Evolutionary conservation across 768 basidiomycete genomes (phyloP).

Genomic region (Lactifluus volemus): DNA sequence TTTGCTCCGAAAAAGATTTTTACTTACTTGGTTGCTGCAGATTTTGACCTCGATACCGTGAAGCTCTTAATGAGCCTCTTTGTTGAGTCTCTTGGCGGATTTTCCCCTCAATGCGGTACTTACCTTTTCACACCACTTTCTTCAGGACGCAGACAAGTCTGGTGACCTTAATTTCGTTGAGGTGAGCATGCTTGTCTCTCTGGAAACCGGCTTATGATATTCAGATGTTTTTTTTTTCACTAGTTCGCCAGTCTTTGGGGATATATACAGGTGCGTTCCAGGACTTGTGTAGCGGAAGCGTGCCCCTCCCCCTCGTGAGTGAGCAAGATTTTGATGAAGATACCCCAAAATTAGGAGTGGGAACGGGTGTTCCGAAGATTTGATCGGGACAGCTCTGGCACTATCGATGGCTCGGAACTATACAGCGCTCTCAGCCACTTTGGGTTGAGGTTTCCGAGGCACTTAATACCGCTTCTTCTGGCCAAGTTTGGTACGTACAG

Average conservation of each 20-base stretch:
- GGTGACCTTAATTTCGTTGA: conserved; percentile 77
- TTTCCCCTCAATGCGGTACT: no score
- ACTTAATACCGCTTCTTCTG: conserved; percentile 55
- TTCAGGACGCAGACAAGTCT: conserved; percentile 58
- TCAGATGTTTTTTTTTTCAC: background rate
- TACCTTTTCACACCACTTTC: background rate
- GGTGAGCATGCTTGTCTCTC: conserved; percentile 29
- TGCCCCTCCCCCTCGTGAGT: background rate
- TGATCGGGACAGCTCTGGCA: conserved; percentile 70
- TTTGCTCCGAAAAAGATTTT: background rate
- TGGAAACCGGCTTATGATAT: conserved; percentile 10
- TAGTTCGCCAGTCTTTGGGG: conserved; percentile 74
- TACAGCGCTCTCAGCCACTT: conserved; percentile 61
- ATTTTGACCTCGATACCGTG: conserved; percentile 83
- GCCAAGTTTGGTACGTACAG: conserved; percentile 68
- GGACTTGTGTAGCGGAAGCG: background rate
- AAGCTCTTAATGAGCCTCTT: conserved; percentile 78
- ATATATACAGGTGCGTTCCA: conserved; percentile 51
- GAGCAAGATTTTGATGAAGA: background rate
- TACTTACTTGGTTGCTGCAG: conserved; percentile 27
- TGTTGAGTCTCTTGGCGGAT: conserved; percentile 33
- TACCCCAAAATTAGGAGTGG: conserved; percentile 49
- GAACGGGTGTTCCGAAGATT: conserved; percentile 77
- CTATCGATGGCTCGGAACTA: conserved; percentile 66
- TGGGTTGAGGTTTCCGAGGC: conserved; percentile 65